A percentile compares a stretch with the other conserved stretches of the same genome.
Evolutionary conservation across 2,329 filamentous ascomycete genomes (phyloP).

Genomic region (Arachnopeziza araneosa): DNA sequence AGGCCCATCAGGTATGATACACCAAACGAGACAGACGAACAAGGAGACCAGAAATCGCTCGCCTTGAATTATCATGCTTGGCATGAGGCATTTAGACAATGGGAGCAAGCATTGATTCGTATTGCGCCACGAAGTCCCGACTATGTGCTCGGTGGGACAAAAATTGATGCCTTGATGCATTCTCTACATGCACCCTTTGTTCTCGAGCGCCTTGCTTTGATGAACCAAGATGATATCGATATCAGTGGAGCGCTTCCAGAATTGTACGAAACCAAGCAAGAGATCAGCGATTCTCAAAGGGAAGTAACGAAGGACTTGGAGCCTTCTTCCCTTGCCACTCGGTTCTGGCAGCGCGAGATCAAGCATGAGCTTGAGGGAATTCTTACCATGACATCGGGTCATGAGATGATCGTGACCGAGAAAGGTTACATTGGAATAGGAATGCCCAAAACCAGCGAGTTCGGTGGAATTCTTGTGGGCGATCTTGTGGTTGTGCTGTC

Average conservation of each 20-base stretch:
- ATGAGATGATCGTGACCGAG: neutral
- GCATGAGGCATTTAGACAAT: neutral
- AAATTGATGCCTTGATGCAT: neutral
- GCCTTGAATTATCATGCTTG: neutral
- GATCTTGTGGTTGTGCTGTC: neutral
- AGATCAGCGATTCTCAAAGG: neutral
- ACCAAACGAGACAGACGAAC: neutral
- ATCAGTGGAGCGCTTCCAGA: neutral
- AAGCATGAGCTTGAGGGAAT: neutral
- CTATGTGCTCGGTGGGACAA: neutral
- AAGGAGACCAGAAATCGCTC: neutral
- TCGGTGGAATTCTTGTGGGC: neutral
- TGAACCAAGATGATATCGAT: neutral
- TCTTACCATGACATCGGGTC: neutral
- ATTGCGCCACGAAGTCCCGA: neutral
- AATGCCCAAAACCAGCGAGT: neutral
- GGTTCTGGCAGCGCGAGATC: neutral
- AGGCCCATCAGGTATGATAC: neutral
- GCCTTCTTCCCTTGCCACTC: neutral
- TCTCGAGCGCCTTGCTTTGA: neutral
- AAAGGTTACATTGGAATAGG: neutral
- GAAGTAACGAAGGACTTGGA: neutral
- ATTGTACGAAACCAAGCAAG: neutral
- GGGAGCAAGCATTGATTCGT: neutral
- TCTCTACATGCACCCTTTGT: neutral